Evolutionary conservation across 2,329 filamentous ascomycete genomes (phyloP), one percentile per base, ranked within the genome.

Genomic region (Fonsecaea erecta): DNA sequence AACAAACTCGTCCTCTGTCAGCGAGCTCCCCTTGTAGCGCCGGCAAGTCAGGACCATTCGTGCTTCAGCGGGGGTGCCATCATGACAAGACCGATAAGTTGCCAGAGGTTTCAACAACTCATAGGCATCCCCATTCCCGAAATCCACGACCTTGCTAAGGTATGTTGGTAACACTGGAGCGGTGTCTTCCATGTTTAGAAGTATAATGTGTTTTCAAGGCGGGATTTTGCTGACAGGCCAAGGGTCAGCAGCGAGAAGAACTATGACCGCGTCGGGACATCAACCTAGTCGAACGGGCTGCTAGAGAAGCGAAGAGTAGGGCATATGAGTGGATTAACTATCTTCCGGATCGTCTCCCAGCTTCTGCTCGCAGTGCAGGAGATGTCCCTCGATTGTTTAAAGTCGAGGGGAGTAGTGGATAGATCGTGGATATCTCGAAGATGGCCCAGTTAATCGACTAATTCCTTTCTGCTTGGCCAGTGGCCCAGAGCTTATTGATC

Each of bases 21-120:
- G 51, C 11, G 26, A 35, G n/a, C 32, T 40, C 51, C 43, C 30
- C 6, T 34, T 14, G 16, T 6, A 53, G 37, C 51, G 62, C 24
- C 58, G 66, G 55, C 70, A 70, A n/a, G 59, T 68, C 24, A 69
- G 66, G 11, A 71, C 65, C 7, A 71, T 69, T 3, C 70, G 63
- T 6, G 64, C 59, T 35, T 71, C 70, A 6, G 67, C 57, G 14
- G 70, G 70, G 1, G 53, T 66, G 5, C 70, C 70, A 62, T 71
- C 70, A 26, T 71, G 70, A 40, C 70, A 71, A 9, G 64, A 66
- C 28, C 68, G 57, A 46, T 66, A 69, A 11, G 68, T 66, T 16
- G 70, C 68, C 34, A 71, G 48, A 14, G 70, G 67, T 18, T 59
- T 40, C 43, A 69, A 34, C 5, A 71, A 52, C 32, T 67, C 61